Evolutionary conservation across 2,329 filamentous ascomycete genomes (phyloP).

Genomic region (Biscogniauxia marginata): DNA sequence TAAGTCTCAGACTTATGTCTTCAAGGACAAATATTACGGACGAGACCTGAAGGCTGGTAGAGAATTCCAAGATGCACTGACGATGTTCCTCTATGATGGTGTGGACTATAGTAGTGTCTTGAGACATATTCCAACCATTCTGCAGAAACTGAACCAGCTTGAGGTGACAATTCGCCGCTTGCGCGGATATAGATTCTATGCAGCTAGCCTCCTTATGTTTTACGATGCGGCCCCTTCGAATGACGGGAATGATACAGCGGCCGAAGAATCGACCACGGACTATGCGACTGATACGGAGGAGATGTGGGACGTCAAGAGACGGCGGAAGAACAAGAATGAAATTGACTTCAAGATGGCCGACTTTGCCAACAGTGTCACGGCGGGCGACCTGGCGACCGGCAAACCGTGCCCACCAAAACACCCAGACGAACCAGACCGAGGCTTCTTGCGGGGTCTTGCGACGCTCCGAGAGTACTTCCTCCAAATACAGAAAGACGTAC

Average conservation of each 20-base stretch:
- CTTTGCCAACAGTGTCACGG: constrained; percentile 95
- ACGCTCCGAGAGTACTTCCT: constrained; percentile 82
- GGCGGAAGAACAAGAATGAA: constrained; percentile 52
- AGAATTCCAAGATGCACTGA: constrained; percentile 87
- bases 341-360: constrained; percentile 98
- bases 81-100: constrained; percentile 88
- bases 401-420: constrained; percentile 77
- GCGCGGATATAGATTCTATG: constrained; percentile 89
- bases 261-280: constrained; percentile 59
- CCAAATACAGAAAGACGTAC: constrained; percentile 78
- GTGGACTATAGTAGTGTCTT: constrained; percentile 76
- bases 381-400: constrained; percentile 66
- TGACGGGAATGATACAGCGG: constrained; percentile 50
- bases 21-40: constrained; percentile 97
- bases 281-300: constrained; percentile 59
- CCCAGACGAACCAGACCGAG: constrained; percentile 77
- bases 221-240: constrained; percentile 80
- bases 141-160: constrained; percentile 79
- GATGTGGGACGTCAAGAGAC: constrained; percentile 36
- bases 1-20: constrained; percentile 79
- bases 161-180: constrained; percentile 80
- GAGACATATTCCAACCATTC: constrained; percentile 81
- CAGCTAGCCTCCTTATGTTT: constrained; percentile 89
- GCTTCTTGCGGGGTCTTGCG: constrained; percentile 82
- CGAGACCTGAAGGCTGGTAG: constrained; percentile 81